phyloP scores from a whole-genome alignment of 2,329 filamentous ascomycete genomes.

The Pseudogymnoascus verrucosus region DNA sequence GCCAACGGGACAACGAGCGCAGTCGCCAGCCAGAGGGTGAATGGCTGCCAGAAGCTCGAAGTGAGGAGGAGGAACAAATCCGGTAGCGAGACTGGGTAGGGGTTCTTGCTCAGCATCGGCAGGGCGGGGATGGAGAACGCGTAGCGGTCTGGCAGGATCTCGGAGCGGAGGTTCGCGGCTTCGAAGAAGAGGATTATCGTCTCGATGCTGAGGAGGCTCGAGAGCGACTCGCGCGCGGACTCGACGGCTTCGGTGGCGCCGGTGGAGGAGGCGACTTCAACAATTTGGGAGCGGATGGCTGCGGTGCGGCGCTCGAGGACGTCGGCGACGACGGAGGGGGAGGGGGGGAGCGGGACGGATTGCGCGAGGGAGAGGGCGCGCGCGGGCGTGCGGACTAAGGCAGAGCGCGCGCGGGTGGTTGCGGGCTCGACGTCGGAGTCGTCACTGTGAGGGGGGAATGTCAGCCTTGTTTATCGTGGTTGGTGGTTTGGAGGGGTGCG shows the following conservation, averaged over 20 bases:
- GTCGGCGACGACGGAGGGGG: conserved; percentile 68
- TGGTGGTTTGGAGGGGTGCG: not conserved
- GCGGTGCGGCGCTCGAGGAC: conserved; percentile 65
- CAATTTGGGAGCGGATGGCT: conserved; percentile 57
- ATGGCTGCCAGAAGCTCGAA: conserved; percentile 74
- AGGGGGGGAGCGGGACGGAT: conserved; percentile 68
- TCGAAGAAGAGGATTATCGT: conserved; percentile 62
- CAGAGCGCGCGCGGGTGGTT: conserved; percentile 22
- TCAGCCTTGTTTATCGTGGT: conserved; percentile 8
- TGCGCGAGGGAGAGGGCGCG: conserved; percentile 32
- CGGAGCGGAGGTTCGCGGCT: conserved; percentile 57
- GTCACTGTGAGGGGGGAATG: conserved; percentile 18
- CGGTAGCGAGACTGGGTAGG: conserved; percentile 60
- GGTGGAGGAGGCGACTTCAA: conserved; percentile 55
- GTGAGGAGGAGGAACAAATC: conserved; percentile 75
- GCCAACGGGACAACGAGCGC: conserved; percentile 61
- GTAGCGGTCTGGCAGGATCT: conserved; percentile 64
- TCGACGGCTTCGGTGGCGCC: conserved; percentile 59
- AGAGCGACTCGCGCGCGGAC: conserved; percentile 60
- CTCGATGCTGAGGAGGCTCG: conserved; percentile 65
- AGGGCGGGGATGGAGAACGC: conserved; percentile 65
- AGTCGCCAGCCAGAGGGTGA: conserved; percentile 68
- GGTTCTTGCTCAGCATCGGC: conserved; percentile 43
- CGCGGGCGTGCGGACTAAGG: conserved; percentile 25
- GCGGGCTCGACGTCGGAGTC: conserved; percentile 26